These are phyloP conservation scores for Echinosophora koreensis DNA, from an alignment of 306 rosid genomes.

Conservation along the genomic window DNA sequence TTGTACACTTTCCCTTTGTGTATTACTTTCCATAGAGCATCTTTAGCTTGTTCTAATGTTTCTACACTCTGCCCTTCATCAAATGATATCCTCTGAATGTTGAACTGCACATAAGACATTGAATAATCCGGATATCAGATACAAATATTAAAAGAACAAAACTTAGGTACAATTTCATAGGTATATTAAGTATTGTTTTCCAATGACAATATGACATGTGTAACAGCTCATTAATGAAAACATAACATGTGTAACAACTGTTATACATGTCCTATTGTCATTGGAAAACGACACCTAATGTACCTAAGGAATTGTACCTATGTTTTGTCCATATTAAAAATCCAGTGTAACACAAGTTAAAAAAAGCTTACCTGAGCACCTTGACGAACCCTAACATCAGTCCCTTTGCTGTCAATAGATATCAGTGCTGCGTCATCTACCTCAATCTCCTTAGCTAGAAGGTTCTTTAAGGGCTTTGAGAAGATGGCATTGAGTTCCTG, in stretches of 20 bases:
- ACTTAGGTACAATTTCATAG: too few relatives aligned
- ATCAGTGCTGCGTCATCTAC: conserved; percentile 97
- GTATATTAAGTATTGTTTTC: too few relatives aligned
- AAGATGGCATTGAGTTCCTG: conserved; percentile 93
- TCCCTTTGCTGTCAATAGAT: conserved; percentile 98
- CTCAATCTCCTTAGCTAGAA: conserved; percentile 83
- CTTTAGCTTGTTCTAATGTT: conserved; percentile 94
- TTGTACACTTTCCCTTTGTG: conserved; percentile 75
- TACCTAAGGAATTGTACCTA: too few relatives aligned
- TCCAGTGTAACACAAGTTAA: background rate
- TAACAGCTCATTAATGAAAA: too few relatives aligned
- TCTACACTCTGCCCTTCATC: conserved; percentile 90
- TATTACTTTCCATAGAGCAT: conserved; percentile 85
- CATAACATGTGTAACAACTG: too few relatives aligned
- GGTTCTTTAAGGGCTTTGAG: conserved; percentile 93
- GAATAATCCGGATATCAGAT: conserved; percentile 5
- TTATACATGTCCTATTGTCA: too few relatives aligned
- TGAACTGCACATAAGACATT: conserved; percentile 68
- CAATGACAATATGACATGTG: too few relatives aligned
- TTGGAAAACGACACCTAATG: too few relatives aligned
- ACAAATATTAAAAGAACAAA: conserved; percentile 22
- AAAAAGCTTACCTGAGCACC: conserved; percentile 84
- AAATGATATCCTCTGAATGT: conserved; percentile 91
- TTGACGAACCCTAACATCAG: conserved; percentile 94
- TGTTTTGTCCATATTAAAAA: conserved; percentile 20